Percentiles rank a stretch among this genome's conserved stretches.
These are phyloP conservation scores for Ichthyophthirius multifiliis DNA, from an alignment of 169 alveolate species.

Conservation along the genomic window DNA sequence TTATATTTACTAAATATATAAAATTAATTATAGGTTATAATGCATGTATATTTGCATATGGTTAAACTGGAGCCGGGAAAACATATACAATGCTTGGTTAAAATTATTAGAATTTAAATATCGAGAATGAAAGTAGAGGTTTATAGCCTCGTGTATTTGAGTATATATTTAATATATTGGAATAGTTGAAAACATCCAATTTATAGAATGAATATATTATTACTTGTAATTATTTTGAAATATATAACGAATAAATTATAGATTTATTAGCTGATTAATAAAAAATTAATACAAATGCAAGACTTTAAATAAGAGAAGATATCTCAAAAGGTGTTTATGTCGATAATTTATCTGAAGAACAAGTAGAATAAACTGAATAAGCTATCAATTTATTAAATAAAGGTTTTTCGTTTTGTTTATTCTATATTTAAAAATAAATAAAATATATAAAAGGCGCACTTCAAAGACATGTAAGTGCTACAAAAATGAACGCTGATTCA, in stretches of 20 bases:
- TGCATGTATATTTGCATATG: conserved; percentile 40
- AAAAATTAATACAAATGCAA: conserved; percentile 30
- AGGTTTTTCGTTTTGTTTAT: too few relatives aligned
- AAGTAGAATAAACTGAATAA: neutral
- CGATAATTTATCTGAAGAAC: conserved; percentile 73
- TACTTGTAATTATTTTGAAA: conserved; percentile 76
- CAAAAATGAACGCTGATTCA: conserved; percentile 81
- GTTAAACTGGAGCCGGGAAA: conserved; percentile 47
- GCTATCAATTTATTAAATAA: neutral
- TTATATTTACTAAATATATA: too few relatives aligned
- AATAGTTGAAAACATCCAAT: conserved; percentile 35
- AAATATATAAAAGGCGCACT: conserved; percentile 60
- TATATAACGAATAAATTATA: conserved; percentile 83
- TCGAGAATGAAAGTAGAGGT: conserved; percentile 46
- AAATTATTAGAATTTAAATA: conserved; percentile 35
- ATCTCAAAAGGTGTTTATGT: conserved; percentile 80
- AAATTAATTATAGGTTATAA: conserved; percentile 24
- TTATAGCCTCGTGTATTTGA: conserved; percentile 52
- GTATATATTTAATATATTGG: conserved; percentile 49
- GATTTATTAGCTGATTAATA: conserved; percentile 62
- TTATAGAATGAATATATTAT: conserved; percentile 48
- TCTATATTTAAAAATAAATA: too few relatives aligned
- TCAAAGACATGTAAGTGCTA: conserved; percentile 72
- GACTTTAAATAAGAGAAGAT: conserved; percentile 72
- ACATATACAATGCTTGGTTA: conserved; percentile 43